phyloP scores from a whole-genome alignment of 176 grass and related monocot genomes.

The Lolium rigidum region DNA sequence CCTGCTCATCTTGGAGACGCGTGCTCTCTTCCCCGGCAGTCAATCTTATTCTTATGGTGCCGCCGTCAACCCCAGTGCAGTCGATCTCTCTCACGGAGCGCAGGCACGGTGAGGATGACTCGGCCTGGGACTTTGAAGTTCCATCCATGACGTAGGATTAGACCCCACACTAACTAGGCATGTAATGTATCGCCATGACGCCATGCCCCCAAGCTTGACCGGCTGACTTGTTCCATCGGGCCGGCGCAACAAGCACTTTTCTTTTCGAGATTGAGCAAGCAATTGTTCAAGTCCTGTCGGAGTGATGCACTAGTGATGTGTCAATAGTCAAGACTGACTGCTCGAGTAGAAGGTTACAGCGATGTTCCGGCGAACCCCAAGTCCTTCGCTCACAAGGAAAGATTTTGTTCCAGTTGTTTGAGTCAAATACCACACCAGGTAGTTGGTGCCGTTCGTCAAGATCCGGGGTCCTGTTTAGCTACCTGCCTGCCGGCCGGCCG shows the following conservation, averaged over 20 bases:
- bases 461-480: not conserved
- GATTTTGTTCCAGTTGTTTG: not conserved
- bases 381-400: slow-evolving; percentile 16
- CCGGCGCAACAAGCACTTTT: not conserved
- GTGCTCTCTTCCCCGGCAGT: too few species aligned
- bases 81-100: not conserved
- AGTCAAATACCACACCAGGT: not conserved
- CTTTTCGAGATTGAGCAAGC: not conserved
- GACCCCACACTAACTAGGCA: not conserved
- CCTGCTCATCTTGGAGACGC: not conserved
- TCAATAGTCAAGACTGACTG: not conserved
- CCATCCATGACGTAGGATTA: not conserved
- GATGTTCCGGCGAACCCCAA: not conserved
- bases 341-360: not conserved
- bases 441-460: not conserved
- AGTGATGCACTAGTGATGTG: slow-evolving; percentile 8
- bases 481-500: not conserved
- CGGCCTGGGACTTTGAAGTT: not conserved
- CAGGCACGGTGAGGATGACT: not conserved
- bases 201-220: slow-evolving; percentile 43
- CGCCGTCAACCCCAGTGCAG: not conserved
- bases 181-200: not conserved
- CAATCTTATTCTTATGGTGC: not conserved
- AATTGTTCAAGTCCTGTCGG: not conserved
- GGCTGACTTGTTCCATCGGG: not conserved